Conservation (phyloP, 2,329 filamentous ascomycete species). For the Lasiodiplodia citricola region DNA sequence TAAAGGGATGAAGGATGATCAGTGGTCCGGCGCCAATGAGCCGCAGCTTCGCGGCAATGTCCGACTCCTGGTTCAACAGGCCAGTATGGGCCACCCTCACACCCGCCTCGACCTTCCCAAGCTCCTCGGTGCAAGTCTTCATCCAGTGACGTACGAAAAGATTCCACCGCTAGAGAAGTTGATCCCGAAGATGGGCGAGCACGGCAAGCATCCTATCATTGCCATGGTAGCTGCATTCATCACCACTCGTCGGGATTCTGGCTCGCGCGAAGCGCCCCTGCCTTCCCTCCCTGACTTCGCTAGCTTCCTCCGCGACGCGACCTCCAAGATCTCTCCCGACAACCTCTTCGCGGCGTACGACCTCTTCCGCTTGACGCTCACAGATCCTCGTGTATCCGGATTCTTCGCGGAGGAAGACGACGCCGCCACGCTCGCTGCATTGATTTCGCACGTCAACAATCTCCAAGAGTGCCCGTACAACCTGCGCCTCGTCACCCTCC, state of each 20-base stretch:
- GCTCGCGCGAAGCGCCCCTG: conserved; percentile 69
- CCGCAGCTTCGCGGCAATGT: conserved; percentile 69
- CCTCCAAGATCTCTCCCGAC: conserved; percentile 64
- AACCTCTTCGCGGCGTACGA: conserved; percentile 83
- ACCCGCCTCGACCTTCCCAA: conserved; percentile 71
- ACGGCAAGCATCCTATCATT: conserved; percentile 66
- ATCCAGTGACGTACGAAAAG: conserved; percentile 76
- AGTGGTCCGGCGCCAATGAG: conserved; percentile 78
- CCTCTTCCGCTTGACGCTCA: conserved; percentile 76
- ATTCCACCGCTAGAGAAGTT: conserved; percentile 84
- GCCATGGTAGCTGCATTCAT: conserved; percentile 73
- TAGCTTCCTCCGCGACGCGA: conserved; percentile 62
- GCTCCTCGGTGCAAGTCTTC: conserved; percentile 66
- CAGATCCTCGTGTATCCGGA: conserved; percentile 78
- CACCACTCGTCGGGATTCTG: conserved; percentile 61
- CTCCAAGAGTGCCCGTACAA: conserved; percentile 73
- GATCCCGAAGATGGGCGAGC: conserved; percentile 73
- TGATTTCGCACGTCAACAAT: conserved; percentile 61
- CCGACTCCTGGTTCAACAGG: conserved; percentile 74
- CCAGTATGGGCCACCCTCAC: conserved; percentile 78
- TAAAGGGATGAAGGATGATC: conserved; percentile 73
- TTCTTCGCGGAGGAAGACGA: conserved; percentile 77
- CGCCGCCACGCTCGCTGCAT: conserved; percentile 60
- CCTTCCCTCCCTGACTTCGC: conserved; percentile 73
- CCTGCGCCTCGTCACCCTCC: conserved; percentile 80